Evolutionary conservation across 129 eudicot species (phyloP).

Genomic region (Erigeron canadensis): DNA sequence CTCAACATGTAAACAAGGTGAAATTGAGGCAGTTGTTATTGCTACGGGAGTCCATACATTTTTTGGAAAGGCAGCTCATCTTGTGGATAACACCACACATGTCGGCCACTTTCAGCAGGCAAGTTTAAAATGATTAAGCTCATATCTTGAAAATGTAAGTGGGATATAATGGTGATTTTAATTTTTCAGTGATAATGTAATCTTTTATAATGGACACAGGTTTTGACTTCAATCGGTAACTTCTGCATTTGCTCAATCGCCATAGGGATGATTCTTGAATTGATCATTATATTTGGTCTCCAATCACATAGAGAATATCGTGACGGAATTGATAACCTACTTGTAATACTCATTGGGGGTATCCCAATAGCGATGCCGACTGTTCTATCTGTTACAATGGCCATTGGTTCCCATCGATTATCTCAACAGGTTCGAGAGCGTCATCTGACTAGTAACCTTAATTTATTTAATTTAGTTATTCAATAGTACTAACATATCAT

Average conservation of each 20-base stretch:
- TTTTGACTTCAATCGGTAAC: conserved; percentile 55
- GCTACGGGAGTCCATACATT: conserved; percentile 60
- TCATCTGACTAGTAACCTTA: neutral
- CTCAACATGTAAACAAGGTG: conserved; percentile 61
- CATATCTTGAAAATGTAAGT: neutral
- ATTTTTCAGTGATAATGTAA: neutral
- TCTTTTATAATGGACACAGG: conserved; percentile 29
- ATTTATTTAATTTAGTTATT: neutral
- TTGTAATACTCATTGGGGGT: conserved; percentile 58
- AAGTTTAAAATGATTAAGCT: neutral
- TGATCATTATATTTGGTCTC: conserved; percentile 35
- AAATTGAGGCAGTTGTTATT: conserved; percentile 55
- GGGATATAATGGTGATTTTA: neutral
- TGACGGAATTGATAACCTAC: conserved; percentile 49
- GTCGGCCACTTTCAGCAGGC: conserved; percentile 59
- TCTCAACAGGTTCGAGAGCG: conserved; percentile 44
- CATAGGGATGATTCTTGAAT: conserved; percentile 46
- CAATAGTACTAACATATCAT: neutral
- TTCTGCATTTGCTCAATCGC: conserved; percentile 61
- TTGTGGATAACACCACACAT: conserved; percentile 54
- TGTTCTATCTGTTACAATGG: conserved; percentile 59
- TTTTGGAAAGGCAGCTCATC: conserved; percentile 63
- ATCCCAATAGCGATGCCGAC: conserved; percentile 67
- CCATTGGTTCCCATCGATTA: conserved; percentile 57
- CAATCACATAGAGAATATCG: conserved; percentile 39